Evolutionary conservation across 2,329 filamentous ascomycete species (phyloP), one percentile per base, ranked within the genome.

Genomic region (Colletotrichum sp.): DNA sequence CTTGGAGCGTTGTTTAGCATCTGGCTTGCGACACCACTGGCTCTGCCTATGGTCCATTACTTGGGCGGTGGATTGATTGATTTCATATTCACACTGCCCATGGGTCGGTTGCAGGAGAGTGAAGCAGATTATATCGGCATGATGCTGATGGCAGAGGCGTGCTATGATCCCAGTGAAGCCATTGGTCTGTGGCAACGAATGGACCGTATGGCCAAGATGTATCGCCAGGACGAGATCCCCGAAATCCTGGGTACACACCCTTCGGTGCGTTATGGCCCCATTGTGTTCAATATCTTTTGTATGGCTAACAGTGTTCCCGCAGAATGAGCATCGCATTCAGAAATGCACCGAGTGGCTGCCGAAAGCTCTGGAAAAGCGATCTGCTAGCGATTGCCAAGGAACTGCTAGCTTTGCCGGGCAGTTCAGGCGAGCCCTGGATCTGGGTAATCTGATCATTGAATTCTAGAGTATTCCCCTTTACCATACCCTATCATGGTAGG

Each of bases 121-220:
- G 94, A 96, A 85, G 95, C 95, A 0, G 95, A 96, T 81, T 95
- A 94, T 80, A 95, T 96, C 64, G 95, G 95, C 1, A 84, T 96
- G 39, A 92, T 96, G 89, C 94, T 96, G 89, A 96, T 96, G 93
- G 92, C 94, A 0, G 91, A 95, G 85, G 93, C 93, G 30, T 96
- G 95, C 85, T 96, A 94, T 81, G 89, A 95, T 77, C 95, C 95
- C 1, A 85, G 88, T 15, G 91, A 92, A 76, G 94, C 94, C 0
- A 86, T 93, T 59, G 87, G 86, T 0, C 91, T 96, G 75, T 95
- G 92, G 93, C 84, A 89, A 81, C 85, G 92, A 66, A 95, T 95
- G 92, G 91, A 94, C 77, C 82, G 83, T 52, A 82, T 85, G 4
- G 87, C 86, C 64, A 79, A 87, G 30, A 71, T 73, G 16, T 81